These are phyloP conservation scores for Yamadazyma endophytica DNA, from an alignment of 805 yeast genomes.

Conservation along the genomic window DNA sequence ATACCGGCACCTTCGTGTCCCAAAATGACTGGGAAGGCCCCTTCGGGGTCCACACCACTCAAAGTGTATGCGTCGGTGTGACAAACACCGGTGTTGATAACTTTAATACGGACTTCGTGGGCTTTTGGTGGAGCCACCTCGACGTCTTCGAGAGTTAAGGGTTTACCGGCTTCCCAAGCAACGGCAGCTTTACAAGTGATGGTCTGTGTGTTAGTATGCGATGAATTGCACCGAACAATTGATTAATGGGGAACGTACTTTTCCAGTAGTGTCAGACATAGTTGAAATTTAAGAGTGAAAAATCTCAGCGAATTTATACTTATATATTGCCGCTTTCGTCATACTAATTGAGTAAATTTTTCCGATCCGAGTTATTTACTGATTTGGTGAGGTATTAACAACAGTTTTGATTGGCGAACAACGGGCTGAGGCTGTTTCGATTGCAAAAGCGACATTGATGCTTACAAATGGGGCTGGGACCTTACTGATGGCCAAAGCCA, in stretches of 20 bases:
- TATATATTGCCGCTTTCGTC: not conserved
- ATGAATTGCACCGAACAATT: not conserved
- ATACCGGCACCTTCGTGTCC: constrained; percentile 99
- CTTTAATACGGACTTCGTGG: constrained; percentile 93
- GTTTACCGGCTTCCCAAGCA: constrained; percentile 93
- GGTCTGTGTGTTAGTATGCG: constrained; percentile 32
- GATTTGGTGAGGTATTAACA: constrained; percentile 1
- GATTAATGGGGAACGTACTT: constrained; percentile 10
- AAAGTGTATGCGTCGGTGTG: constrained; percentile 98
- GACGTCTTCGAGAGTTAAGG: constrained; percentile 77
- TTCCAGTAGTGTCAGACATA: constrained; percentile 18
- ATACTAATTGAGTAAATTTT: not conserved
- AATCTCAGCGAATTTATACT: not conserved
- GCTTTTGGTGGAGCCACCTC: constrained; percentile 94
- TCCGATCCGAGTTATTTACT: not conserved
- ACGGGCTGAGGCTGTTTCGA: constrained; percentile 1
- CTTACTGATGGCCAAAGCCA: too few relatives aligned
- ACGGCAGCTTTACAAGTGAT: constrained; percentile 94
- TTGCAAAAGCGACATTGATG: not conserved
- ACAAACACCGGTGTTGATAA: constrained; percentile 89
- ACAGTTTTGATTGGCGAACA: not conserved
- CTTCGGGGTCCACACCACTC: constrained; percentile 94
- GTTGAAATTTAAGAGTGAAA: not conserved
- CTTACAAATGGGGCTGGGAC: not conserved
- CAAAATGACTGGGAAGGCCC: constrained; percentile 85